A percentile compares a stretch with the other conserved stretches of the same genome.
phyloP scores from a whole-genome alignment of 805 yeast genomes.

The Barnettozyma wickerhamii region DNA sequence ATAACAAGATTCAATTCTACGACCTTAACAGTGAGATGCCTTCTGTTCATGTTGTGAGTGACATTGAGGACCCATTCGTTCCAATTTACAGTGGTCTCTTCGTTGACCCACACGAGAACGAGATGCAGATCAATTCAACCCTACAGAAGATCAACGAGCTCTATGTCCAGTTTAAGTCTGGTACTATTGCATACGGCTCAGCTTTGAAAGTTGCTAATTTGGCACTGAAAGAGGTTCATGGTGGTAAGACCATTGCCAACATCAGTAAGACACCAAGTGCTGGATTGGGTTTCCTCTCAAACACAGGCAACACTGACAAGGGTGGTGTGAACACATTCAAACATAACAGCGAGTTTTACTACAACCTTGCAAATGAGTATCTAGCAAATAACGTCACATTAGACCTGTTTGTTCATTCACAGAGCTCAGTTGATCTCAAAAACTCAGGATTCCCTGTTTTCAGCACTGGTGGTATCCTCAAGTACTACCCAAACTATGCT shows the following conservation, averaged over 20 bases:
- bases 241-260: slow-evolving; percentile 76
- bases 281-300: slow-evolving; percentile 71
- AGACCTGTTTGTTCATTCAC: slow-evolving; percentile 69
- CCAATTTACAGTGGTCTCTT: slow-evolving; percentile 77
- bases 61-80: slow-evolving; percentile 73
- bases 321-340: slow-evolving; percentile 41
- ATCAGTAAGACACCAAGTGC: slow-evolving; percentile 68
- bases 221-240: slow-evolving; percentile 62
- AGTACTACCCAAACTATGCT: slow-evolving; percentile 62
- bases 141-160: slow-evolving; percentile 54
- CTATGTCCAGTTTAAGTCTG: slow-evolving; percentile 33
- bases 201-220: slow-evolving; percentile 67
- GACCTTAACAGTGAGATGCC: slow-evolving; percentile 57
- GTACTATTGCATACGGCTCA: slow-evolving; percentile 72
- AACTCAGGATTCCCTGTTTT: slow-evolving; percentile 62
- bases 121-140: slow-evolving; percentile 60
- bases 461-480: slow-evolving; percentile 67
- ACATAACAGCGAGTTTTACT: slow-evolving; percentile 60
- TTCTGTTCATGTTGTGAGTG: slow-evolving; percentile 58
- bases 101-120: slow-evolving; percentile 69
- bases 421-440: slow-evolving; percentile 64
- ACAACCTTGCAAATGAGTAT: slow-evolving; percentile 52
- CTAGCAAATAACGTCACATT: slow-evolving; percentile 61
- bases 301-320: slow-evolving; percentile 30
- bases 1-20: slow-evolving; percentile 66